phyloP scores from a whole-genome alignment of 2,329 filamentous ascomycete genomes.

The Drechslera avenae region DNA sequence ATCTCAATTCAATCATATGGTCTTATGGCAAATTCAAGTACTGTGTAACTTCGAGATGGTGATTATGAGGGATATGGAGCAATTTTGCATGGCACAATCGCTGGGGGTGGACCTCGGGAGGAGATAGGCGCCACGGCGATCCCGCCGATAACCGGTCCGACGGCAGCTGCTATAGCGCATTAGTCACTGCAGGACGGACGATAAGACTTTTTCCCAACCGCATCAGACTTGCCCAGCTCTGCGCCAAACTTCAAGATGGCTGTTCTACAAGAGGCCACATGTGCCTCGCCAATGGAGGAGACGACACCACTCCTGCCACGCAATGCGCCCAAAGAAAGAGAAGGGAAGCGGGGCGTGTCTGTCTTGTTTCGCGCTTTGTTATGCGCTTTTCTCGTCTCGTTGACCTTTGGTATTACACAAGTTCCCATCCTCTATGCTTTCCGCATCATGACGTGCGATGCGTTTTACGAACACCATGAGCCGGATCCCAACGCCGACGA shows the following conservation, averaged over 20 bases:
- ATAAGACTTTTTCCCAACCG: slow-evolving; percentile 6
- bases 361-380: slow-evolving; percentile 57
- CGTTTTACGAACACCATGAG: slow-evolving; percentile 67
- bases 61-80: too few relatives aligned
- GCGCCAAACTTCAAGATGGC: slow-evolving; percentile 10
- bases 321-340: slow-evolving; percentile 18
- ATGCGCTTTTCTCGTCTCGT: slow-evolving; percentile 64
- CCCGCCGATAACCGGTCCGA: slow-evolving; percentile 15
- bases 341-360: slow-evolving; percentile 10
- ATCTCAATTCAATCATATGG: slow-evolving; percentile 5
- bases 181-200: background rate
- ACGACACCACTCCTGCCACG: slow-evolving; percentile 24
- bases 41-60: too few relatives aligned
- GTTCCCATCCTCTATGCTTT: slow-evolving; percentile 67
- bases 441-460: slow-evolving; percentile 72
- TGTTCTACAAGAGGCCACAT: background rate
- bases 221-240: background rate
- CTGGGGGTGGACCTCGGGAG: slow-evolving; percentile 1
- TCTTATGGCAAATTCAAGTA: too few relatives aligned
- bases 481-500: slow-evolving; percentile 51
- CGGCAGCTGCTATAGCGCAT: background rate
- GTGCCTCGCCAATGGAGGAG: slow-evolving; percentile 8
- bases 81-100: background rate
- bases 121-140: background rate
- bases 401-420: slow-evolving; percentile 58